These are phyloP conservation scores for Saccharomycopsis vini DNA, from an alignment of 805 yeast genomes.

Conservation along the genomic window DNA sequence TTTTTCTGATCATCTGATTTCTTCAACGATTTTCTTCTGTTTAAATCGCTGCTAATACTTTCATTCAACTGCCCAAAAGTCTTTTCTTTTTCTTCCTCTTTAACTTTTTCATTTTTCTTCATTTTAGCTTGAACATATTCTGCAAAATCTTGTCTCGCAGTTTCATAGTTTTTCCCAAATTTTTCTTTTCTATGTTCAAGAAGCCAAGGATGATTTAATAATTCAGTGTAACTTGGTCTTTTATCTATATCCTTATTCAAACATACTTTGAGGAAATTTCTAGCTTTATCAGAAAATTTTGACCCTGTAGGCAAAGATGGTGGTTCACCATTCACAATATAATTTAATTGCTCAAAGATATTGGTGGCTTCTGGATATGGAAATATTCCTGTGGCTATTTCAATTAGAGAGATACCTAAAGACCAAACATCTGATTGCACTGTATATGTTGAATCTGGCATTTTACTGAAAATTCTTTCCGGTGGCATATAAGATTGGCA, in stretches of 20 bases:
- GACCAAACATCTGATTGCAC: constrained; percentile 97
- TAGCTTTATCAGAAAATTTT: constrained; percentile 65
- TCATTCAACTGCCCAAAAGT: constrained; percentile 6
- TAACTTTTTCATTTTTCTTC: neutral
- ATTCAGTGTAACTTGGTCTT: constrained; percentile 72
- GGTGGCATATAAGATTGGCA: constrained; percentile 99
- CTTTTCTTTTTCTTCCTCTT: constrained; percentile 2
- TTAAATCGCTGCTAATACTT: constrained; percentile 4
- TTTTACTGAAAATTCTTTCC: constrained; percentile 73
- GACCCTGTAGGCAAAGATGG: constrained; percentile 59
- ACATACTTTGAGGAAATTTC: constrained; percentile 68
- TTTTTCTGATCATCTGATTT: too few relatives aligned
- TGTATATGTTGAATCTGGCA: constrained; percentile 66
- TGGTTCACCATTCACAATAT: constrained; percentile 93
- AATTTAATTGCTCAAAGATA: constrained; percentile 86
- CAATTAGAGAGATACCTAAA: constrained; percentile 75
- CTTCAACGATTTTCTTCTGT: constrained; percentile 2
- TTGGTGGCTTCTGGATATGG: constrained; percentile 96
- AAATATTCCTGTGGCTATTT: constrained; percentile 82
- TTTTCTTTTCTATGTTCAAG: constrained; percentile 21
- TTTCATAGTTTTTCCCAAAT: constrained; percentile 21
- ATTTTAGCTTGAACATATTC: constrained; percentile 25
- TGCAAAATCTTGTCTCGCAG: constrained; percentile 14
- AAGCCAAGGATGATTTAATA: constrained; percentile 82
- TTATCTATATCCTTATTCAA: constrained; percentile 70